These are phyloP conservation scores for Solanum chaucha DNA, from an alignment of 257 asterid genomes.

Conservation along the genomic window DNA sequence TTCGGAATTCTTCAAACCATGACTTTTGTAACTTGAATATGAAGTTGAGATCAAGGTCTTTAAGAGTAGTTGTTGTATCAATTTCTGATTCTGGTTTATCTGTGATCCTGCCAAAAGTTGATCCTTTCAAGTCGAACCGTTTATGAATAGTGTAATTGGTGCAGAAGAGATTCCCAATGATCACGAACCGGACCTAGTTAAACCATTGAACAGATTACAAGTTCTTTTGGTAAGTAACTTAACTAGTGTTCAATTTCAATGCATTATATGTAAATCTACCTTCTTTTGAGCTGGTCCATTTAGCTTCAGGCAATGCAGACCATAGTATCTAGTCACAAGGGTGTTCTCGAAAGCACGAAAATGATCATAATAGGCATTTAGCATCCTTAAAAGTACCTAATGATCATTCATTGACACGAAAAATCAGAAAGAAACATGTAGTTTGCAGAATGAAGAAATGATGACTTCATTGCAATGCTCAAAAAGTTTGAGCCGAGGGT, in stretches of 20 bases:
- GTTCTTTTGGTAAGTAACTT: background rate
- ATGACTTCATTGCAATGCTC: background rate
- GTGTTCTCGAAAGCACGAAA: slow-evolving; percentile 50
- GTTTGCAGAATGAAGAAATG: background rate
- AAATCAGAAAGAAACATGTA: background rate
- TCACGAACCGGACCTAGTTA: slow-evolving; percentile 12
- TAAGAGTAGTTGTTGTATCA: slow-evolving; percentile 16
- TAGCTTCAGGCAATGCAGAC: slow-evolving; percentile 69
- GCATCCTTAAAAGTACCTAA: slow-evolving; percentile 78
- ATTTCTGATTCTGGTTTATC: slow-evolving; percentile 16
- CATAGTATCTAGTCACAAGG: slow-evolving; percentile 55
- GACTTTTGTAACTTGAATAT: slow-evolving; percentile 7
- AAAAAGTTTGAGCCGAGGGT: background rate
- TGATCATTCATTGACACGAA: background rate
- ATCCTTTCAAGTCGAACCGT: slow-evolving; percentile 20
- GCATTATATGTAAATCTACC: slow-evolving; percentile 18
- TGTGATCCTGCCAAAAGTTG: slow-evolving; percentile 15
- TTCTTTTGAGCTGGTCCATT: slow-evolving; percentile 39
- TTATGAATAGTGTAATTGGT: slow-evolving; percentile 10
- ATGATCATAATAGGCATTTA: slow-evolving; percentile 47
- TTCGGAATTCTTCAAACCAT: slow-evolving; percentile 10
- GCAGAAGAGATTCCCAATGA: slow-evolving; percentile 21
- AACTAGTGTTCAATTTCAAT: background rate
- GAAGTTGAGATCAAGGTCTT: slow-evolving; percentile 20
- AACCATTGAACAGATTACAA: background rate